A percentile compares a stretch with the other conserved stretches of the same genome.
These are phyloP conservation scores for Echites panduratus DNA, from an alignment of 257 asterid genomes.

Conservation along the genomic window DNA sequence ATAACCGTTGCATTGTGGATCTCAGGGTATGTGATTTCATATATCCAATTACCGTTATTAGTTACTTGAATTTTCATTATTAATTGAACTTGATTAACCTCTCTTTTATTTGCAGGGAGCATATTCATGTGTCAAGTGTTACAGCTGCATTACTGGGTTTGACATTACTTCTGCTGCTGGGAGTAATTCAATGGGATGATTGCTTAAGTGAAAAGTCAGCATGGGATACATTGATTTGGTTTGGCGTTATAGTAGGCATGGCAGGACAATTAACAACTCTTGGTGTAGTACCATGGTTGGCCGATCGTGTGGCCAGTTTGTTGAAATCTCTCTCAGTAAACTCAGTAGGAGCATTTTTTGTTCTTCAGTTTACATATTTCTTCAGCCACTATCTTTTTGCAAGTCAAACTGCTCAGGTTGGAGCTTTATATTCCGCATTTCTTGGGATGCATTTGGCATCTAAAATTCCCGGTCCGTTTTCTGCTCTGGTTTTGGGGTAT, in stretches of 20 bases:
- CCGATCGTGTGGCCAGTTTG: slow-evolving; percentile 39
- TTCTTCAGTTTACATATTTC: slow-evolving; percentile 72
- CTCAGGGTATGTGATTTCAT: slow-evolving; percentile 42
- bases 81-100: too few relatives aligned
- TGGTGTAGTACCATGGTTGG: slow-evolving; percentile 63
- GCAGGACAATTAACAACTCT: slow-evolving; percentile 52
- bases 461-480: slow-evolving; percentile 40
- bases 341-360: slow-evolving; percentile 44
- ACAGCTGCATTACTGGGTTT: slow-evolving; percentile 73
- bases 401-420: slow-evolving; percentile 90
- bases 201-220: slow-evolving; percentile 71
- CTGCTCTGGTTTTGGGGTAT: slow-evolving; percentile 60
- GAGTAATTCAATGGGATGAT: slow-evolving; percentile 70
- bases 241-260: slow-evolving; percentile 70
- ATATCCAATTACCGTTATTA: not conserved
- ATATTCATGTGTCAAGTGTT: slow-evolving; percentile 49
- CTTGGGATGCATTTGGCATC: slow-evolving; percentile 74
- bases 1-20: slow-evolving; percentile 66
- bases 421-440: slow-evolving; percentile 81
- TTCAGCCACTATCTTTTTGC: slow-evolving; percentile 82
- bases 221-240: slow-evolving; percentile 84
- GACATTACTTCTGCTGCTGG: slow-evolving; percentile 44
- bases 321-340: slow-evolving; percentile 42
- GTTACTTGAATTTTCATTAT: not conserved
- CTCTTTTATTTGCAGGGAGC: slow-evolving; percentile 34